A percentile compares a stretch with the other conserved stretches of the same genome.
Conservation (phyloP, 179 eudicot species). For the Actinidia chinensis region DNA sequence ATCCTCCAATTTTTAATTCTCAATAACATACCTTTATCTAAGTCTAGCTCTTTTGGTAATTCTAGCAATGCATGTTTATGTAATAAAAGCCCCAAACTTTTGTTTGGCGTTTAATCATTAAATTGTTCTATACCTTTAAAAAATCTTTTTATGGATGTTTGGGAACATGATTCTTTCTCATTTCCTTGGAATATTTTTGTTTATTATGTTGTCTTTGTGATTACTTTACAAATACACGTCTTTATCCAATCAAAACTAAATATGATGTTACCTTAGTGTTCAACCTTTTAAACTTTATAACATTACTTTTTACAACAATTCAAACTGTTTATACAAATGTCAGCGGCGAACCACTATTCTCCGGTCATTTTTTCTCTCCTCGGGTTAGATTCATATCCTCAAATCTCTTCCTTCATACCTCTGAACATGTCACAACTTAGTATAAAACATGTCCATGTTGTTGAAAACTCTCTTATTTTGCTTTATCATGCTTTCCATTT, state of each 20-base stretch:
- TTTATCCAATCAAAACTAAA: conserved; percentile 12
- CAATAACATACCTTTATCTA: conserved; percentile 5
- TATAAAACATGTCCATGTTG: too few species aligned
- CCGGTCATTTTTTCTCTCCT: too few species aligned
- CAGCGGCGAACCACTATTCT: too few species aligned
- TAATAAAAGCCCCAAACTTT: conserved; percentile 13
- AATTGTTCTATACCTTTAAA: background rate
- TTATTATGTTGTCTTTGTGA: conserved; percentile 17
- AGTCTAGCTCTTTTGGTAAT: background rate
- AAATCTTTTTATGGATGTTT: conserved; percentile 14
- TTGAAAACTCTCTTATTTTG: too few species aligned
- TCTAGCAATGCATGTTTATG: conserved; percentile 11
- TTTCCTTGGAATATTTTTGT: background rate
- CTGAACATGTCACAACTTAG: too few species aligned
- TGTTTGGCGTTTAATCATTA: background rate
- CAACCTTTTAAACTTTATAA: too few species aligned
- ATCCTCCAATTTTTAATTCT: background rate
- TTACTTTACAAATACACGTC: conserved; percentile 12
- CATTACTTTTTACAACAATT: too few species aligned
- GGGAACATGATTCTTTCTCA: conserved; percentile 18
- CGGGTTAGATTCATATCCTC: too few species aligned
- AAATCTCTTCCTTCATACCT: too few species aligned
- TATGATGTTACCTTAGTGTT: too few species aligned
- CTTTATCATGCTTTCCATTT: too few species aligned
- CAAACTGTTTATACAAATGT: too few species aligned